Percentiles rank a stretch among this genome's conserved stretches.
phyloP scores from a whole-genome alignment of 768 basidiomycete genomes.

The Leccinum aurantiacum region DNA sequence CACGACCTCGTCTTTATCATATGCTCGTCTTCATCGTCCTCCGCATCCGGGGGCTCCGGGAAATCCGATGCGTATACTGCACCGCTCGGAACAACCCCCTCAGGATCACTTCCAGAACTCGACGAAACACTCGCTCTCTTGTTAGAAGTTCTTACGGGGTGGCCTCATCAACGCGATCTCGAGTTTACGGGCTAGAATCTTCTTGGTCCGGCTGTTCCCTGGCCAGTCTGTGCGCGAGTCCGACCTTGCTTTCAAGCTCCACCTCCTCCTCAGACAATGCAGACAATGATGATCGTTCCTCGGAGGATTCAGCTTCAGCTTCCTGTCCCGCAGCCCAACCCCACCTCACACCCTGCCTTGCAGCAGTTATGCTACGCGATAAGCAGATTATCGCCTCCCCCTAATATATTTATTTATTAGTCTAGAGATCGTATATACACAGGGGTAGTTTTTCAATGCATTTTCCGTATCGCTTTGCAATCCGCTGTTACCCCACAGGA shows the following conservation, averaged over 20 bases:
- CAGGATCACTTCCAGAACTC: constrained; percentile 25
- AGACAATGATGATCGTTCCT: constrained; percentile 6
- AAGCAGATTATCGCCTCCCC: no score
- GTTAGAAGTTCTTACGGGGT: neutral
- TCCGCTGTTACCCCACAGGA: no score
- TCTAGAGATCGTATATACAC: no score
- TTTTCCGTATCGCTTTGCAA: no score
- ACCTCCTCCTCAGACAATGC: constrained; percentile 14
- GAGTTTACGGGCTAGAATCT: constrained; percentile 21
- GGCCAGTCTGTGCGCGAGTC: constrained; percentile 11
- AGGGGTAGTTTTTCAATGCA: no score
- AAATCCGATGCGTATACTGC: constrained; percentile 57
- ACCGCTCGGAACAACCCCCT: constrained; percentile 12
- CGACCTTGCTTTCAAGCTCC: neutral
- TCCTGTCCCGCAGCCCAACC: constrained; percentile 12
- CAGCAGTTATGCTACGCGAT: no score
- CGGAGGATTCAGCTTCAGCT: neutral
- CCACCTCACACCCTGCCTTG: no score
- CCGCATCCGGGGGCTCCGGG: constrained; percentile 48
- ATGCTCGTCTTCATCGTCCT: constrained; percentile 37
- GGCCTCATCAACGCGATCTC: constrained; percentile 14
- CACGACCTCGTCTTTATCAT: constrained; percentile 22
- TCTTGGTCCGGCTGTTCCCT: constrained; percentile 20
- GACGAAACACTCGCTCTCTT: constrained; percentile 9
- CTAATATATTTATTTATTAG: no score